Evolutionary conservation across 2,329 filamentous ascomycete species (phyloP), one percentile per base, ranked within the genome.

Genomic region (Fusarium virguliforme): DNA sequence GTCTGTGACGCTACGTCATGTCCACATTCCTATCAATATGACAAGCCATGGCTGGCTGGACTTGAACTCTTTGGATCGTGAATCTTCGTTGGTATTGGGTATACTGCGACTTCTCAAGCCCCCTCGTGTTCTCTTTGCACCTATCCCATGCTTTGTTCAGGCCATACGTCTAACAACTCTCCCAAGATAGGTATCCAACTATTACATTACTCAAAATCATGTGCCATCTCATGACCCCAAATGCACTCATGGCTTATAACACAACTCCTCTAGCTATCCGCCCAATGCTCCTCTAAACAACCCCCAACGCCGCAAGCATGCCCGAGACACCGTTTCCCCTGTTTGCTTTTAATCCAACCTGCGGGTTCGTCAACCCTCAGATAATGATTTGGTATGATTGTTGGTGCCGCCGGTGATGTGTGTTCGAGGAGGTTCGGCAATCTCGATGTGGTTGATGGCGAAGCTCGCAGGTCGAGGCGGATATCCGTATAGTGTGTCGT

Each of bases 381-480:
- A 67, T 34, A 37, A 51, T 22, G 60, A 50, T 55, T 67, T 70
- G 4, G 63, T 37, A 28, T 48, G 54, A 22, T 59, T 70, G 22
- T 8, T 48, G 38, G 8, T 48, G 28, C 77, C 77, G 8, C 62
- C 74, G 10, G 74, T 73, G 51, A 79, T 77, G 53, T 62, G 75
- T 18, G 74, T 76, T 53, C 71, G 67, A 4, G 74, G 69, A 7
- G 74, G 68, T 26, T 71, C 65, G n/a, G 64, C 10, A 13, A 62
- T 48, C 32, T 76, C 70, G 12, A 54, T 48, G 13, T 54, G 71
- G 18, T 41, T 60, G 8, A 64, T 40, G 26, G 57, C 51, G 34
- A 69, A 74, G n/a, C 58, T 67, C 5, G 55, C 41, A 7, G 68
- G 56, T n/a, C 63, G 60, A 12, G 61, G 35, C 7, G 70, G 60